Percentiles rank a stretch among this genome's conserved stretches.
These are phyloP conservation scores for Solanum hybrid DNA, from an alignment of 305 asterid genomes.

Conservation along the genomic window DNA sequence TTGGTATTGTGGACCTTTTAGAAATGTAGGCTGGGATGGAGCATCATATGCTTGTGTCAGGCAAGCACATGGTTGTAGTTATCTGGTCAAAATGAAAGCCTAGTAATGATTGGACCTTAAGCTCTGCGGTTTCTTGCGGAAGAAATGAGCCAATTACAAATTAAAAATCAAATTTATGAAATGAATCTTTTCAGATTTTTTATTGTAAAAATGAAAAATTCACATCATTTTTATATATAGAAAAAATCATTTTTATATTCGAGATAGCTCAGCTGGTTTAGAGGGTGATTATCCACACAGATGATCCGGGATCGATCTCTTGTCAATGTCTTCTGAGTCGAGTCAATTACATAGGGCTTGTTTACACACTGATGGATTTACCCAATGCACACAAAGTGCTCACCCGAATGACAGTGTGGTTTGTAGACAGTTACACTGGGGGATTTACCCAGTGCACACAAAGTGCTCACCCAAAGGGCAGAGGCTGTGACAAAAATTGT, in stretches of 20 bases:
- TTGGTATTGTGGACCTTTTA: background rate
- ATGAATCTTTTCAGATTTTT: background rate
- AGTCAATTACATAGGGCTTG: background rate
- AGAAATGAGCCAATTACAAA: background rate
- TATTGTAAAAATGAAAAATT: background rate
- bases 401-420: too few species aligned
- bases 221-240: too few species aligned
- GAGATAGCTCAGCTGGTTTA: background rate
- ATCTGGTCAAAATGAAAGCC: background rate
- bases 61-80: background rate
- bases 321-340: background rate
- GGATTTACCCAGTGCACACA: too few species aligned
- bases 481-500: too few species aligned
- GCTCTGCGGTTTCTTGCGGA: background rate
- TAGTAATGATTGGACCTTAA: background rate
- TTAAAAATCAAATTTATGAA: too few species aligned
- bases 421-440: too few species aligned
- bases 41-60: background rate
- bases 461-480: too few species aligned
- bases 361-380: too few species aligned
- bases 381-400: too few species aligned
- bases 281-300: too few species aligned
- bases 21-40: background rate
- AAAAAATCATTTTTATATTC: too few species aligned
- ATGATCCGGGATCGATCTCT: background rate